Percentiles rank a stretch among this genome's conserved stretches.
These are phyloP conservation scores for Camellia lanceoleosa DNA, from an alignment of 148 eudicot genomes.

Conservation along the genomic window DNA sequence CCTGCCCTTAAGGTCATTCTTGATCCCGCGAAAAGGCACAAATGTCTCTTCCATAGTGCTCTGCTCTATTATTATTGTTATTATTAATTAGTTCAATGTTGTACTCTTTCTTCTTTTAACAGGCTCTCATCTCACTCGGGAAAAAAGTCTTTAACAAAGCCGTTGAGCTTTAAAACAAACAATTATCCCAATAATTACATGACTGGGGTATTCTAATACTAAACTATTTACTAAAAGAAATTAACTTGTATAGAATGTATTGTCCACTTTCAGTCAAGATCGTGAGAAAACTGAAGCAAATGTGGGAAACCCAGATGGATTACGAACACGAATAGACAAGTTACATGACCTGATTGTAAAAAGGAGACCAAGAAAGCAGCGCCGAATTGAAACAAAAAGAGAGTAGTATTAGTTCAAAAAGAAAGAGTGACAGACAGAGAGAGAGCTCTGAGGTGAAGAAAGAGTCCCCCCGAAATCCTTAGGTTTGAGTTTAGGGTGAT, in stretches of 20 bases:
- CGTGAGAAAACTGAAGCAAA: background rate
- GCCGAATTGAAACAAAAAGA: background rate
- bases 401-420: no score
- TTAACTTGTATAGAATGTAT: background rate
- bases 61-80: background rate
- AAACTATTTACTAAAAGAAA: conserved; percentile 9
- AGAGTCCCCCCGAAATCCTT: background rate
- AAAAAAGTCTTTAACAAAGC: background rate
- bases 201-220: background rate
- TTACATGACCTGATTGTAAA: background rate
- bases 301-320: conserved; percentile 22
- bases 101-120: conserved; percentile 8
- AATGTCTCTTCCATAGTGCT: conserved; percentile 78
- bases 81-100: background rate
- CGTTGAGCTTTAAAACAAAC: background rate
- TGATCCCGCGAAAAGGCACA: conserved; percentile 83
- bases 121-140: background rate
- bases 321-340: background rate
- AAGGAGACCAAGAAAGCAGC: background rate
- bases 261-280: background rate
- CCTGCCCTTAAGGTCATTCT: conserved; percentile 72
- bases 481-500: conserved; percentile 7
- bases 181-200: conserved; percentile 30
- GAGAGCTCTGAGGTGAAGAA: background rate
- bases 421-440: no score